Base-by-base conservation (phyloP, 768 basidiomycete species). In the Chiua virens region DNA sequence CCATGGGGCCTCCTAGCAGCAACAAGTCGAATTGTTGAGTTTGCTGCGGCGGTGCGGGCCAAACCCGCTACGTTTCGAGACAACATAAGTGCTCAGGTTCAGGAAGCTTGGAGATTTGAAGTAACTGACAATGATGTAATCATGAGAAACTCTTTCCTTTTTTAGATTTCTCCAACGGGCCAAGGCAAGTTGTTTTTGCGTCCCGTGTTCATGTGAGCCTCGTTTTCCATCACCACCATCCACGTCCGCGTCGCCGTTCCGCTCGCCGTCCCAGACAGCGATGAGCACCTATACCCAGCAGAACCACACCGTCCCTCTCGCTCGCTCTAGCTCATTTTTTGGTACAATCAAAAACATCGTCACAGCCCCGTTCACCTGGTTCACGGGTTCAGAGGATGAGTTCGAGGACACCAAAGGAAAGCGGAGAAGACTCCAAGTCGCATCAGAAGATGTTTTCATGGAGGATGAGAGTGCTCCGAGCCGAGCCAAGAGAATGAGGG, bases 331-430 rank as follows among this genome's bases (percentile, higher is more conserved):
- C 18, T 85, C 85, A 23, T 74, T 87, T 59, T 65, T 86, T 38
- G 82, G 81, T 44, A 67, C 82, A 42, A 77, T 87, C 68, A 86
- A 79, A 75, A 80, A 75, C 70, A 71, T 86, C 64, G 84, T 87
- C 54, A 79, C 83, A 28, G 81, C 82, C 18, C 82, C 85, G 40
- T 73, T 86, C 56, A 41, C 67, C 43, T 74, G 79, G 70, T 82
- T 86, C 70, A 76, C 79, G 57, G 67, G 73, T 56, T 66, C 73
- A 53, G 73, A 75, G 54, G 79, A 79, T 62, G 79, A 79, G 56
- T 71, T 75, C 40, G 75, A 73, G 57, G 77, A 78, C 62, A 63
- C 72, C 51, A 74, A 70, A 36, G 81, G 81, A 55, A 85, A 85
- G 64, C 79, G 83, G 55, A 74, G 82, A 60, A 73, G 82, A 27